Conservation (phyloP, 768 basidiomycete species). For the Rhizopogon vesiculosus region DNA sequence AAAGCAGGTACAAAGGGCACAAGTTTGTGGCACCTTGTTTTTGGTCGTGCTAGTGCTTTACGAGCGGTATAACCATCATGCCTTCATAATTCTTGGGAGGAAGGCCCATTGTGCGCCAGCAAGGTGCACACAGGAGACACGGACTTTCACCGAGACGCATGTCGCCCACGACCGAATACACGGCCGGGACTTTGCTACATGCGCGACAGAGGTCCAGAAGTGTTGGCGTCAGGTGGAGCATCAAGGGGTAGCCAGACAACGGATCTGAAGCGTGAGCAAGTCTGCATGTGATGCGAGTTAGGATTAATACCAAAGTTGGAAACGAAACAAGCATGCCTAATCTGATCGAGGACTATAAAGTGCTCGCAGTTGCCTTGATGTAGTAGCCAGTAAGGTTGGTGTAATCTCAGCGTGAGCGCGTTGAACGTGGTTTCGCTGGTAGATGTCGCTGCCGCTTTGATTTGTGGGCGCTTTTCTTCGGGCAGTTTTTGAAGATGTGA, state of each 20-base stretch:
- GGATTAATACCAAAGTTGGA: background rate
- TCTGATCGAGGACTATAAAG: constrained; percentile 66
- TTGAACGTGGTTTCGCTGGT: constrained; percentile 47
- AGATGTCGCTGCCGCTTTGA: constrained; percentile 36
- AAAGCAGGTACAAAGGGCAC: too few species aligned
- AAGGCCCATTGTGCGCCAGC: constrained; percentile 67
- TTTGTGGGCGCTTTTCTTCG: constrained; percentile 23
- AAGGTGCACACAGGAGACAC: constrained; percentile 65
- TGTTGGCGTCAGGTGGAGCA: constrained; percentile 58
- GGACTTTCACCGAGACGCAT: constrained; percentile 74
- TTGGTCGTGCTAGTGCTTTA: constrained; percentile 30
- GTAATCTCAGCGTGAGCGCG: constrained; percentile 55
- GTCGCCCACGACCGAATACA: constrained; percentile 65
- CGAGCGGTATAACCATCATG: constrained; percentile 51
- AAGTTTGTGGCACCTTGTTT: too few species aligned
- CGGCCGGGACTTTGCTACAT: constrained; percentile 68
- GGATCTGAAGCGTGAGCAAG: constrained; percentile 56
- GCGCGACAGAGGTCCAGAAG: constrained; percentile 61
- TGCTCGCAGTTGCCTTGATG: constrained; percentile 84
- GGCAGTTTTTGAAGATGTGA: constrained; percentile 30
- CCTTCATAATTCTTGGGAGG: constrained; percentile 32
- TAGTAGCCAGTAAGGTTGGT: constrained; percentile 79
- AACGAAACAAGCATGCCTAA: constrained; percentile 42
- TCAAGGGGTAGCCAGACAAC: constrained; percentile 58
- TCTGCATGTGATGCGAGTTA: constrained; percentile 30